Conservation (phyloP, 2,329 filamentous ascomycete genomes). For the Paecilomyces sp. region DNA sequence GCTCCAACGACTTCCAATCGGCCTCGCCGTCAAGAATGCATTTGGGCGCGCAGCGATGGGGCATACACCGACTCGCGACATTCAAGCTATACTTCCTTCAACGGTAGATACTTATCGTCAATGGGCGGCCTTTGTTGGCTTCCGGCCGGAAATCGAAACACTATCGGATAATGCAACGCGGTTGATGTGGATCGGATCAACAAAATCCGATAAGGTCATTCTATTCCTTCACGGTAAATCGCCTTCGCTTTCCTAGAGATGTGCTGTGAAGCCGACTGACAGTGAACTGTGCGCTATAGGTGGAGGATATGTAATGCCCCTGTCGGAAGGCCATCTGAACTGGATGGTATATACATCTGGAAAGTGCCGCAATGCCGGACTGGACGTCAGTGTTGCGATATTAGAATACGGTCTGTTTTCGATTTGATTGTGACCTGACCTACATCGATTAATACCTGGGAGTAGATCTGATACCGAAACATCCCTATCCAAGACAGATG, state of each 20-base stretch:
- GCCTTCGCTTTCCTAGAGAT: not conserved
- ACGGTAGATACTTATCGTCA: conserved; percentile 11
- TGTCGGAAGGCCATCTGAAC: conserved; percentile 12
- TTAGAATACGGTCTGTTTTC: conserved; percentile 9
- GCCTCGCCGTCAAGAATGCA: conserved; percentile 5
- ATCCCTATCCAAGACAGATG: conserved; percentile 15
- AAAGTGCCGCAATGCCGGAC: conserved; percentile 4
- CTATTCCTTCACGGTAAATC: conserved; percentile 15
- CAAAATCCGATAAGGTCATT: conserved; percentile 8
- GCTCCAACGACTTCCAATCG: conserved; percentile 2
- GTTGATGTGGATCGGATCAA: conserved; percentile 12
- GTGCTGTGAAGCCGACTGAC: too few relatives aligned
- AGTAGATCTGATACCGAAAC: conserved; percentile 11
- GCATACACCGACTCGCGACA: conserved; percentile 5
- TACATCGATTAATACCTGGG: too few relatives aligned
- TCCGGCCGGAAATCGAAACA: too few relatives aligned
- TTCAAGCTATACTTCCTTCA: conserved; percentile 12
- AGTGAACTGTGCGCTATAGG: conserved; percentile 4
- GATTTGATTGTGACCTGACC: too few relatives aligned
- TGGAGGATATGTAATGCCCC: conserved; percentile 17
- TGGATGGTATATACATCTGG: conserved; percentile 13
- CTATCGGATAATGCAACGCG: conserved; percentile 5
- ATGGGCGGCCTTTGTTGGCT: conserved; percentile 5
- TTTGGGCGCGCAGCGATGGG: conserved; percentile 11
- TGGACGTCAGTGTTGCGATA: conserved; percentile 5